Evolutionary conservation across 2,329 filamentous ascomycete genomes (phyloP), one percentile per base, ranked within the genome.

Genomic region (Colletotrichum liaoningense): DNA sequence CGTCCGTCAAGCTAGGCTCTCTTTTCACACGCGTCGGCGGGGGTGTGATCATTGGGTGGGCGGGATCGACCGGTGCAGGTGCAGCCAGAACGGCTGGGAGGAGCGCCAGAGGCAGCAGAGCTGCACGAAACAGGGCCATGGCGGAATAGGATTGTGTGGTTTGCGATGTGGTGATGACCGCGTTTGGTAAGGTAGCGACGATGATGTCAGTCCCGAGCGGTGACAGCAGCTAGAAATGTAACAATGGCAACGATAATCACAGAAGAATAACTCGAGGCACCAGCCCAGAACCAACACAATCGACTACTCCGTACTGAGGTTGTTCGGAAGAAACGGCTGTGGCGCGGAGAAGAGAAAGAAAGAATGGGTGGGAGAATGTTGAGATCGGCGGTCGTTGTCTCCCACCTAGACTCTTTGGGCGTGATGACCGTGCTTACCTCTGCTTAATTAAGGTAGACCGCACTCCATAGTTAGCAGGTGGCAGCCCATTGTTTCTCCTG

Each of bases 1-100:
- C 82, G 65, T 82, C 79, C 54, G 79, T 78, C 8, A 86, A 69
- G 63, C 80, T 80, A 30, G 71, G 71, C 2, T 46, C 38, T 49
- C 72, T 63, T 38, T 58, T 58, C 22, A 72, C 69, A n/a, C 57
- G 69, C 8, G 63, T 74, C 5, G 72, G 68, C 24, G 79, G 70
- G 28, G 75, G 76, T 46, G 79, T 80, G 74, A 80, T 77, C 76
- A 78, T 74, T 5, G 79, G 78, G 49, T 72, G 62, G n/a, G 71
- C 59, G 35, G 60, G 42, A 35, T 70, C 67, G 30, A 75, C 72
- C 24, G 75, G 72, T 28, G 73, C 76, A 26, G 75, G 72, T 24
- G 73, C 76, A 42, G 74, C 76, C 16, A 75, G 69, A 33, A 75
- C 69, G 55, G 63, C 59, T 56, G 72, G 67, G 49, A 76, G 62